These are phyloP conservation scores for Paramecium octaurelia DNA, from an alignment of 73 alveolate species.

Conservation along the genomic window DNA sequence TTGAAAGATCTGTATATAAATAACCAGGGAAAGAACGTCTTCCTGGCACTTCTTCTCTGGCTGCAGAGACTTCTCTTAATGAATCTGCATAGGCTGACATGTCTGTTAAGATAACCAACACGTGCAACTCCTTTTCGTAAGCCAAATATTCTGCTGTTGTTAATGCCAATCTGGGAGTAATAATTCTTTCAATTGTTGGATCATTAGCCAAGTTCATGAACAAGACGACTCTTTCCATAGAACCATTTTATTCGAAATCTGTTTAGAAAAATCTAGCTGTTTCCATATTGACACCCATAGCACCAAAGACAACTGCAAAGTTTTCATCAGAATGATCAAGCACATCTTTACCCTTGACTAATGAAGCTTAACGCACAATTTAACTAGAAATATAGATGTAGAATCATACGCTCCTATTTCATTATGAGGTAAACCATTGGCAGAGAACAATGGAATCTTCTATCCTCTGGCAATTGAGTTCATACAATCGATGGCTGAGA, in stretches of 20 bases:
- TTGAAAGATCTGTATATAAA: conserved; percentile 99
- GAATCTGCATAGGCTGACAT: conserved; percentile 99
- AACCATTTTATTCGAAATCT: conserved; percentile 99
- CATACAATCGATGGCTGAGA: conserved; percentile 99
- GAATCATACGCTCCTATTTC: conserved; percentile 96
- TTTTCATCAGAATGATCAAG: conserved; percentile 97
- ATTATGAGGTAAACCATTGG: conserved; percentile 96
- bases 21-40: conserved; percentile 99
- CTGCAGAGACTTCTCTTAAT: conserved; percentile 99
- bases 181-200: conserved; percentile 94
- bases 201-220: conserved; percentile 99
- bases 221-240: conserved; percentile 99
- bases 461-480: conserved; percentile 99
- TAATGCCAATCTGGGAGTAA: conserved; percentile 99
- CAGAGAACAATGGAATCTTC: conserved; percentile 99
- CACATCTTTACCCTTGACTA: conserved; percentile 98
- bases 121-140: conserved; percentile 96
- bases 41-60: conserved; percentile 99
- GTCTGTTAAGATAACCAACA: conserved; percentile 98
- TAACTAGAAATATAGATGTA: conserved; percentile 39
- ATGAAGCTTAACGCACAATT: conserved; percentile 99
- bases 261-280: conserved; percentile 99
- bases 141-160: conserved; percentile 99
- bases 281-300: conserved; percentile 99
- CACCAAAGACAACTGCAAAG: conserved; percentile 99